Conservation (phyloP, 371 early-diverging fungal species). For the Dinochytrium kinnereticum region DNA sequence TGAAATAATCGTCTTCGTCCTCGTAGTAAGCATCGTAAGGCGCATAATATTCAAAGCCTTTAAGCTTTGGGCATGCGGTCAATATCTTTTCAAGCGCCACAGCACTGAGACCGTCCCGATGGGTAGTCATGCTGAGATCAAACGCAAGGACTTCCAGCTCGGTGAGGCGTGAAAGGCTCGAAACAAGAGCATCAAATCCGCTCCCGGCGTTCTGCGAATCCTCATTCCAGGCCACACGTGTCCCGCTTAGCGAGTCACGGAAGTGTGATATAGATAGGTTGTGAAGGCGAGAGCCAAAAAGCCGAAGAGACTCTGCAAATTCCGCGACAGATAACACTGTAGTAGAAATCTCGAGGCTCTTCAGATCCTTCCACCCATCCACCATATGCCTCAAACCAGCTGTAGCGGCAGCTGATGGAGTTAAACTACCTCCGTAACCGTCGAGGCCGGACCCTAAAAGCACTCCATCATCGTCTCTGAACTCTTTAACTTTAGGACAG, state of each 20-base stretch:
- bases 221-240: not conserved
- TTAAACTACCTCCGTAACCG: not conserved
- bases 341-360: conserved; percentile 27
- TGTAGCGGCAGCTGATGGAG: conserved; percentile 13
- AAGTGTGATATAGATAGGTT: conserved; percentile 25
- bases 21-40: conserved; percentile 32
- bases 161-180: conserved; percentile 1
- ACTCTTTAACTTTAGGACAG: conserved; percentile 29
- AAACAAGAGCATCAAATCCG: not conserved
- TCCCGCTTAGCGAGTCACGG: not conserved
- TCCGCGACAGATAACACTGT: conserved; percentile 7
- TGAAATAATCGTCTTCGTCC: not conserved
- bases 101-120: conserved; percentile 22
- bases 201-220: not conserved
- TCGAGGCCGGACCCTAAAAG: not conserved
- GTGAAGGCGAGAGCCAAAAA: conserved; percentile 25
- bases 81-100: not conserved
- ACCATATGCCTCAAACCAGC: conserved; percentile 22
- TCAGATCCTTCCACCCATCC: conserved; percentile 28
- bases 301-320: conserved; percentile 7
- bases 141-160: conserved; percentile 29
- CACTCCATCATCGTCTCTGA: conserved; percentile 26
- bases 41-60: conserved; percentile 31
- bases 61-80: conserved; percentile 21
- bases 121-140: conserved; percentile 16